Evolutionary conservation across 495 filamentous ascomycete species (phyloP).

Genomic region (Neurospora cerealis): DNA sequence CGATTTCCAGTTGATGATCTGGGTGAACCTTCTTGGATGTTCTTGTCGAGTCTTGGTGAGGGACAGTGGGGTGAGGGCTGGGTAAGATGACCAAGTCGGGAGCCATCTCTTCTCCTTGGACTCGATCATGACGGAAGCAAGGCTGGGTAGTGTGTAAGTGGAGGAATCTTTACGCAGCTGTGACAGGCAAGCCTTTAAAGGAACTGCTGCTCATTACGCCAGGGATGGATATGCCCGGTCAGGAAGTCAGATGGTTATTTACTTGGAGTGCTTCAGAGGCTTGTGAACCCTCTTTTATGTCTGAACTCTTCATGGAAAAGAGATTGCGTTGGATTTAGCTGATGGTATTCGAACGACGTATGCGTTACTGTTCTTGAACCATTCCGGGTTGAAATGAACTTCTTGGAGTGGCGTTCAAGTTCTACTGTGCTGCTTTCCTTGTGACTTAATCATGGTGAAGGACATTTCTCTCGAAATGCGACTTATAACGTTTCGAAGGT

Average conservation of each 20-base stretch:
- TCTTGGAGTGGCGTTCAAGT: not conserved
- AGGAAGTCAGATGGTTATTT: not conserved
- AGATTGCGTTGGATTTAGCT: not conserved
- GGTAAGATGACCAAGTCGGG: too few relatives aligned
- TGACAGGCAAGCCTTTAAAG: not conserved
- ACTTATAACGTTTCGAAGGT: not conserved
- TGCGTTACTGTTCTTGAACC: not conserved
- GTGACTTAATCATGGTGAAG: not conserved
- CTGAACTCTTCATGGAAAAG: not conserved
- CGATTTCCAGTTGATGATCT: not conserved
- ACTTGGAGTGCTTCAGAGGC: not conserved
- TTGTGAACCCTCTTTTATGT: not conserved
- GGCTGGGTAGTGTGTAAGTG: not conserved
- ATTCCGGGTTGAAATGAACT: not conserved
- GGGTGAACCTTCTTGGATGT: not conserved
- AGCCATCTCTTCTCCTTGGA: not conserved
- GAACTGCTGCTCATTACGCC: not conserved
- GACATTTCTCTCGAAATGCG: not conserved
- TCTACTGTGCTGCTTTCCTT: not conserved
- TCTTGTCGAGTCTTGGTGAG: not conserved
- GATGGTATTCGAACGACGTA: not conserved
- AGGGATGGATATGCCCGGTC: not conserved
- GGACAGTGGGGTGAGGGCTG: not conserved
- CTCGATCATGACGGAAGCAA: not conserved
- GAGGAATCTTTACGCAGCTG: not conserved